phyloP scores from a whole-genome alignment of 2,329 filamentous ascomycete genomes.

The Ceratocystis harringtonii region DNA sequence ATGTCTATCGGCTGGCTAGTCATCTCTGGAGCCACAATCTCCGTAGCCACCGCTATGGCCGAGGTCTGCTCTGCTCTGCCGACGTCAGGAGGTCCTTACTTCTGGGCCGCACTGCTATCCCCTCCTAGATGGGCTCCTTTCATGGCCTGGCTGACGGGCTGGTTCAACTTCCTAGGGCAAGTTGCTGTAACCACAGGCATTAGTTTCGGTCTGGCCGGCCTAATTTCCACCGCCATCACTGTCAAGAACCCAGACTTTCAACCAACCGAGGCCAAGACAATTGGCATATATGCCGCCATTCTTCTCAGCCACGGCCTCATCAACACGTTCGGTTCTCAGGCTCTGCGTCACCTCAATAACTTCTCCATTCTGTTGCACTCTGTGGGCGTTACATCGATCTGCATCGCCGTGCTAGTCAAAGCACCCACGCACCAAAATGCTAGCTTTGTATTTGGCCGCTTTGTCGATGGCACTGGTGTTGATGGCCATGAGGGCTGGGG shows the following conservation, averaged over 20 bases:
- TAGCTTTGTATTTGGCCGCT: conserved; percentile 39
- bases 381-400: conserved; percentile 36
- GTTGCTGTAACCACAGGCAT: conserved; percentile 31
- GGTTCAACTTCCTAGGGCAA: conserved; percentile 30
- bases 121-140: conserved; percentile 23
- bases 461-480: conserved; percentile 37
- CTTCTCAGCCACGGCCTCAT: conserved; percentile 38
- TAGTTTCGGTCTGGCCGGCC: conserved; percentile 28
- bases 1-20: conserved; percentile 42
- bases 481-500: conserved; percentile 36
- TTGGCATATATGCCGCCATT: conserved; percentile 45
- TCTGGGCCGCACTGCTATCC: conserved; percentile 44
- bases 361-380: conserved; percentile 40
- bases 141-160: conserved; percentile 25
- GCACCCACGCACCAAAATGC: conserved; percentile 41
- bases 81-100: conserved; percentile 43
- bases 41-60: conserved; percentile 36
- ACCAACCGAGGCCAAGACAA: conserved; percentile 26
- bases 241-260: conserved; percentile 26
- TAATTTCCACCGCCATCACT: conserved; percentile 26
- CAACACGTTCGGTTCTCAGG: conserved; percentile 42
- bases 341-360: conserved; percentile 43
- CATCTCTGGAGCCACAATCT: conserved; percentile 33
- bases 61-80: conserved; percentile 46
- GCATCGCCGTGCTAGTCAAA: conserved; percentile 41